Evolutionary conservation across 495 filamentous ascomycete genomes (phyloP), one percentile per base, ranked within the genome.

Genomic region (Hypoxylon lienhwacheense): DNA sequence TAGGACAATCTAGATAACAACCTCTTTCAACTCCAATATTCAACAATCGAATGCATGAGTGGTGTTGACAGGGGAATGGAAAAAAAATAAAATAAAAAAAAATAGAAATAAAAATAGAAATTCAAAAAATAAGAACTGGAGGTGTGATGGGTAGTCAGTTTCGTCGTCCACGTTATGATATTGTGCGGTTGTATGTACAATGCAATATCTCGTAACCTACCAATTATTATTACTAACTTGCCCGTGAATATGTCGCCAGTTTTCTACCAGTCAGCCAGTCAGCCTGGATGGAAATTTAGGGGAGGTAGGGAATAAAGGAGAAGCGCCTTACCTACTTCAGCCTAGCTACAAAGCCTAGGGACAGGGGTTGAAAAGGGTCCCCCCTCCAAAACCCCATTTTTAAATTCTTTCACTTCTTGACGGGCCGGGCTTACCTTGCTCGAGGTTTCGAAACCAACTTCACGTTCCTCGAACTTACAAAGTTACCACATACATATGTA

Each of bases 261-360:
- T n/a, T n/a, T n/a, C n/a, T n/a, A n/a, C n/a, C n/a, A n/a, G 32
- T 36, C 31, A 43, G 53, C 34, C 43, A 46, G 42, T 31, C 53
- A 45, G 28, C 36, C 55, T 53, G 31, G 35, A 41, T 37, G 12
- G 59, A 63, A 46, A 53, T 58, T 63, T 59, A 52, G 49, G 42
- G 48, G 50, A 51, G 43, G 41, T 55, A 59, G 56, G 61, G 61
- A 47, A 63, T 64, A 64, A 67, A 67, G 59, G 65, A 58, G 52
- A 42, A 53, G 31, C 31, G 59, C 58, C 19, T 61, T 65, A 39
- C 65, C 62, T 55, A 26, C 28, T 55, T 20, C 25, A 26, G 58
- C 1, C 34, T 67, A 67, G 65, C 14, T 12, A 20, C n/a, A n/a
- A 5, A 35, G 11, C 5, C 32, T 28, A 12, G 29, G 35, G 29